Evolutionary conservation across 2,329 filamentous ascomycete species (phyloP).

Genomic region (Fusarium odoratissimum): DNA sequence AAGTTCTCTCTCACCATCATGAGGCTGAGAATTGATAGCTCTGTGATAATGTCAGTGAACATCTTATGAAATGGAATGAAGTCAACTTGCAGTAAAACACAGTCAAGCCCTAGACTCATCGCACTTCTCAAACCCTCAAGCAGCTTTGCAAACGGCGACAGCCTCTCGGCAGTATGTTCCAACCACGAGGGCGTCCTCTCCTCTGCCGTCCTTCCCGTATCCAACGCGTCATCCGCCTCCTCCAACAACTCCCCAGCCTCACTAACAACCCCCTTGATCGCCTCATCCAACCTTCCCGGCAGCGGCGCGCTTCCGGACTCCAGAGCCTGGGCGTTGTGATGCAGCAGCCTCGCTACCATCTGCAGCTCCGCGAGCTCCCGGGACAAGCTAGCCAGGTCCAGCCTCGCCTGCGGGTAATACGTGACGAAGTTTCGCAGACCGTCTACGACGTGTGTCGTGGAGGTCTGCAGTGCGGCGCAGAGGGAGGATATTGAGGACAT

Average conservation of each 20-base stretch:
- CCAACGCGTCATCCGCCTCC: conserved; percentile 40
- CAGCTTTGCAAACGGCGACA: conserved; percentile 33
- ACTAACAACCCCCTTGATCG: conserved; percentile 34
- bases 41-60: conserved; percentile 21
- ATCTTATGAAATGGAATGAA: accelerated
- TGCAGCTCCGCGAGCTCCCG: conserved; percentile 46
- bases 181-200: conserved; percentile 32
- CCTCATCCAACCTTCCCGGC: conserved; percentile 21
- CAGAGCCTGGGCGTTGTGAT: conserved; percentile 38
- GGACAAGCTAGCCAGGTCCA: conserved; percentile 39
- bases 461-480: conserved; percentile 37
- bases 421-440: conserved; percentile 42
- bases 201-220: conserved; percentile 17
- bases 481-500: conserved; percentile 33
- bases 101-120: conserved; percentile 42
- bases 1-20: conserved; percentile 33
- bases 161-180: conserved; percentile 41
- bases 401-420: conserved; percentile 39
- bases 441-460: conserved; percentile 32
- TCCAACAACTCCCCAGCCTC: conserved; percentile 34
- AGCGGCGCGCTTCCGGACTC: conserved; percentile 25
- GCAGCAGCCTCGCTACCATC: conserved; percentile 42
- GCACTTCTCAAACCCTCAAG: conserved; percentile 37
- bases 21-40: conserved; percentile 40
- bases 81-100: conserved; percentile 33